Conservation (phyloP, 371 early-diverging fungal species). For the Saksenaea vasiformis region DNA sequence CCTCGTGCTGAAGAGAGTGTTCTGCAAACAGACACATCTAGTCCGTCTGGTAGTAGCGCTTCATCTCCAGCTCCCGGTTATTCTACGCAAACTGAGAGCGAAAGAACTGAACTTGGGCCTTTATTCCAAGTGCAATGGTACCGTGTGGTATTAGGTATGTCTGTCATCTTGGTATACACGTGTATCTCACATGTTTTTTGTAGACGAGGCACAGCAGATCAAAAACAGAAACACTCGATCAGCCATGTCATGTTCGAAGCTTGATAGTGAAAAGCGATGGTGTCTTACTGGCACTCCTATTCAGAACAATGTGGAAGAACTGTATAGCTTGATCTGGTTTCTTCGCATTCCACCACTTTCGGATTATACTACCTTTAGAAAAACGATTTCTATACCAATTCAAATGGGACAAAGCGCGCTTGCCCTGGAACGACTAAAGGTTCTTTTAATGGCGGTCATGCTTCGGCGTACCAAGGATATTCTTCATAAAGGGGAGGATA, state of each 20-base stretch:
- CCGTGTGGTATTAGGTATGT: constrained; percentile 47
- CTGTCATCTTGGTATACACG: not conserved
- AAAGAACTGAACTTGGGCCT: constrained; percentile 30
- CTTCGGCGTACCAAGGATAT: constrained; percentile 73
- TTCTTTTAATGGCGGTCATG: constrained; percentile 66
- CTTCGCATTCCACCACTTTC: constrained; percentile 68
- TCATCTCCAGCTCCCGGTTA: not conserved
- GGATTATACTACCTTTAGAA: constrained; percentile 54
- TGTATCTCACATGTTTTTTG: not conserved
- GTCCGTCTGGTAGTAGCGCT: not conserved
- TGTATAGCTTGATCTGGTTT: constrained; percentile 83
- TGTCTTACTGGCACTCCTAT: constrained; percentile 84
- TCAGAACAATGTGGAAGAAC: constrained; percentile 88
- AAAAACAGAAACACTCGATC: constrained; percentile 75
- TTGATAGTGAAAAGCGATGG: constrained; percentile 74
- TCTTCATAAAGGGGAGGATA: constrained; percentile 12
- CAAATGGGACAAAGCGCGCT: constrained; percentile 29
- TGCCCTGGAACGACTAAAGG: constrained; percentile 61
- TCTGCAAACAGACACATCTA: not conserved
- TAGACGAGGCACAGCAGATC: constrained; percentile 92
- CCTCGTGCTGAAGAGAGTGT: not conserved
- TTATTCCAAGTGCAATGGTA: constrained; percentile 53
- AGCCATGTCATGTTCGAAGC: constrained; percentile 58
- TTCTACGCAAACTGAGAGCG: not conserved
- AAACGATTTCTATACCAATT: constrained; percentile 57